A percentile compares a stretch with the other conserved stretches of the same genome.
Conservation (phyloP, 768 basidiomycete species). For the Calvatia gigantea region DNA sequence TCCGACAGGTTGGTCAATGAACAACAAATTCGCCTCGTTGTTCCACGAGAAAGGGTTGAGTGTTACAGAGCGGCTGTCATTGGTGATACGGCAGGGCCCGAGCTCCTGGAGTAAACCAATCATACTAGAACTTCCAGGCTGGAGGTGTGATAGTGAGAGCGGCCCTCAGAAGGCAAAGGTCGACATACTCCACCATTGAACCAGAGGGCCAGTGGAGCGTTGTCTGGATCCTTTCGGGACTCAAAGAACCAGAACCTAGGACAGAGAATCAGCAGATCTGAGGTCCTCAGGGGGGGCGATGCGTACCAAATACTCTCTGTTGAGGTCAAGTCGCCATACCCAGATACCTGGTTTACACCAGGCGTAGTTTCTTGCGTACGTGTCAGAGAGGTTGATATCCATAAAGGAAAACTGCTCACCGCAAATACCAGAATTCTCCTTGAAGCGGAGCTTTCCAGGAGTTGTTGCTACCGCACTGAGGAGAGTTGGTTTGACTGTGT, state of each 20-base stretch:
- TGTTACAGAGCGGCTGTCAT: slow-evolving; percentile 45
- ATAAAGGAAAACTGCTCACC: slow-evolving; percentile 29
- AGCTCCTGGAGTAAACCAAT: slow-evolving; percentile 71
- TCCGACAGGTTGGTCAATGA: slow-evolving; percentile 62
- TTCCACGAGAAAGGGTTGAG: slow-evolving; percentile 60
- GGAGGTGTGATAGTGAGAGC: not conserved
- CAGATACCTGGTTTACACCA: slow-evolving; percentile 58
- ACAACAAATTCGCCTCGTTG: slow-evolving; percentile 51
- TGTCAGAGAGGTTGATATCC: not conserved
- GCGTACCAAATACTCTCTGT: slow-evolving; percentile 55
- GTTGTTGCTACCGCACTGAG: slow-evolving; percentile 24
- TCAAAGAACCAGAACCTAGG: slow-evolving; percentile 69
- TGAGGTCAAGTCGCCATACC: slow-evolving; percentile 57
- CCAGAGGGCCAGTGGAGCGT: slow-evolving; percentile 61
- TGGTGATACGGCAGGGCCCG: slow-evolving; percentile 69
- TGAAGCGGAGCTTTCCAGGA: slow-evolving; percentile 50
- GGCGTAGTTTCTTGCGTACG: slow-evolving; percentile 47
- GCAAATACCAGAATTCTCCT: slow-evolving; percentile 61
- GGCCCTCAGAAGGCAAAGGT: not conserved
- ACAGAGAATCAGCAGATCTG: not conserved
- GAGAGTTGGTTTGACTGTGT: slow-evolving; percentile 14
- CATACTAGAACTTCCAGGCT: slow-evolving; percentile 56
- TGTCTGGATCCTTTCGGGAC: slow-evolving; percentile 56
- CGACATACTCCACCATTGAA: slow-evolving; percentile 56
- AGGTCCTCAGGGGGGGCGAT: not conserved